Conservation (phyloP, 257 asterid genomes). For the Orobanche coerulescens region DNA sequence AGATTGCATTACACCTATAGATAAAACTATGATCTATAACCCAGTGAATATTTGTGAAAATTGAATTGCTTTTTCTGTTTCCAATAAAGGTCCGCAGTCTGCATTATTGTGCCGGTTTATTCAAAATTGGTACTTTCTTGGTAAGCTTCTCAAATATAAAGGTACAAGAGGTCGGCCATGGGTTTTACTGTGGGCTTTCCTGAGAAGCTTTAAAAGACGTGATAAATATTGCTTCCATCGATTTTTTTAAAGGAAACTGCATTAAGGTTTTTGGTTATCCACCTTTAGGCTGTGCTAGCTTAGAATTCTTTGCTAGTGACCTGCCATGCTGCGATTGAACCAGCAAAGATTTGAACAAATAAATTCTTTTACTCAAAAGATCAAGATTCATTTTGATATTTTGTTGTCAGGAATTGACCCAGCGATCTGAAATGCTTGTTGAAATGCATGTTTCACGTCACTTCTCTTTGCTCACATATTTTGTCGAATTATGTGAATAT, state of each 20-base stretch:
- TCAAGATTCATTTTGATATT: not conserved
- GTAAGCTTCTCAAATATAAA: not conserved
- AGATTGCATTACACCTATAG: not conserved
- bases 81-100: not conserved
- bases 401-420: not conserved
- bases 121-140: not conserved
- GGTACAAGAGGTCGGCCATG: not conserved
- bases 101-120: not conserved
- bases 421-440: not conserved
- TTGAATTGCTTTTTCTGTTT: not conserved
- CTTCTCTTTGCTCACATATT: not conserved
- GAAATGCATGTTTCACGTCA: not conserved
- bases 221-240: not conserved
- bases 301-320: not conserved
- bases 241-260: not conserved
- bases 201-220: not conserved
- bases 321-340: not conserved
- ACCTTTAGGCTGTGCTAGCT: not conserved
- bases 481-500: not conserved
- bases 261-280: not conserved
- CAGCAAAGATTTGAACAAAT: not conserved
- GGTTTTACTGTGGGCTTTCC: not conserved
- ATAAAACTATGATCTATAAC: not conserved
- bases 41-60: not conserved
- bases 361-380: not conserved